Evolutionary conservation across 2,329 filamentous ascomycete genomes (phyloP), one percentile per base, ranked within the genome.

Genomic region (Aspergillus pseudotamarii): DNA sequence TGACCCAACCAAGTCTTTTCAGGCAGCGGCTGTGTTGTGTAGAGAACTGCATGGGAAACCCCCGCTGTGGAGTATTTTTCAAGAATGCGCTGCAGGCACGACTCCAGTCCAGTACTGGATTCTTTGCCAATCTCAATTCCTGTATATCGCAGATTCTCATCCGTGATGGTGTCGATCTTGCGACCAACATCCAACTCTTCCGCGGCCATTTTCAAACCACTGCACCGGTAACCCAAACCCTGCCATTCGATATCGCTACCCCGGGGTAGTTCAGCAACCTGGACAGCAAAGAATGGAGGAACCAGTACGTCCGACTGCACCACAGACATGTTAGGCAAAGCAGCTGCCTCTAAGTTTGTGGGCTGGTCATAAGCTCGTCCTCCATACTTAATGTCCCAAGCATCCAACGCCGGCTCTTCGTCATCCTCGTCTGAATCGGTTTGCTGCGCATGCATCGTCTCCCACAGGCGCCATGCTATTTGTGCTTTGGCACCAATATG

Each of bases 211-310:
- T 63, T 68, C 57, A 77, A 55, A 23, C 70, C 67, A 19, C 78
- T 63, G 32, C 77, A 76, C 14, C 78, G 76, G 8, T 91, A 76
- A 0, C 92, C 91, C 3, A 87, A 73, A 62, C 90, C 89, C 69
- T 92, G 90, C 94, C 94, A 99, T 80, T 99, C 95, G 12, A 97
- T 87, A 43, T 83, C 83, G 32, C 90, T 90, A 19, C 81, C 83
- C 23, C 92, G 86, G 1, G 95, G 95, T 14, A 99, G 83, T 67
- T 89, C 86, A 50, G 89, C 85, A 1, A 97, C 91, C 72, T 95
- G 88, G 1, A 88, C 89, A 0, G 90, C 85, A 73, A 95, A 90
- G 69, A 94, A 84, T 0, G 90, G 90, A 1, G 93, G 89, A 2
- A 85, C 69, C 23, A 72, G 76, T 3, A 50, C 65, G 6, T 65